Conservation (phyloP, 352 stramenopile genomes). For the Pythium scleroteichum region DNA sequence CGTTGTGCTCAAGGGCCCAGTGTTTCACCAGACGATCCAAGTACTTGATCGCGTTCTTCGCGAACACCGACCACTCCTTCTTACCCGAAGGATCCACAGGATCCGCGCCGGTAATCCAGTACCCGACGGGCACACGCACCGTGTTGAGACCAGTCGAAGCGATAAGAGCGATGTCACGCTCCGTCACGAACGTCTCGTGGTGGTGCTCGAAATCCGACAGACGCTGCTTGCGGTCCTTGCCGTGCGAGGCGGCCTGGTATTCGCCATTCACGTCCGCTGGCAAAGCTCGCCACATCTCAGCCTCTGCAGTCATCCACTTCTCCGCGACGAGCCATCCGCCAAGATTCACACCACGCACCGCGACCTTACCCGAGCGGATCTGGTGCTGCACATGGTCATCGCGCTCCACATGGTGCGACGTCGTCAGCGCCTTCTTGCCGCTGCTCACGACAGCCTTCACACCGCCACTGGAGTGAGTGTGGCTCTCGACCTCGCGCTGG, state of each 20-base stretch:
- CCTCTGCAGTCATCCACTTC: conserved; percentile 32
- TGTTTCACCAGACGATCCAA: conserved; percentile 38
- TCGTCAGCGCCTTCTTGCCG: neutral
- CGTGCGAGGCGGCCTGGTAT: conserved; percentile 11
- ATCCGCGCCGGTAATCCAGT: conserved; percentile 24
- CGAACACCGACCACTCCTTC: conserved; percentile 14
- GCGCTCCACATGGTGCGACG: conserved; percentile 6
- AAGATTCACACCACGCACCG: conserved; percentile 26
- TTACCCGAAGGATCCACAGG: neutral
- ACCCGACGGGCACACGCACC: conserved; percentile 21
- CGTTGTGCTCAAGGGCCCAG: conserved; percentile 35
- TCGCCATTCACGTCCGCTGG: conserved; percentile 16
- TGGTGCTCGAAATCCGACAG: conserved; percentile 21
- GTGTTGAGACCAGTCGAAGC: conserved; percentile 11
- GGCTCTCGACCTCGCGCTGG: neutral
- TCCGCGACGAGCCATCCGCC: conserved; percentile 35
- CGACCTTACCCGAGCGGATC: conserved; percentile 11
- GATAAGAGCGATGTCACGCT: conserved; percentile 25
- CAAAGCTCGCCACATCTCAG: conserved; percentile 23
- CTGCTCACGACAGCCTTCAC: neutral
- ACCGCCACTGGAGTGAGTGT: neutral
- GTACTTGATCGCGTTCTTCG: conserved; percentile 15
- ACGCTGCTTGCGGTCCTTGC: conserved; percentile 10
- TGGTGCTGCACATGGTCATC: conserved; percentile 10
- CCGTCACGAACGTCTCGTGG: conserved; percentile 21